These are phyloP conservation scores for Setomelanomma holmii DNA, from an alignment of 2,329 filamentous ascomycete species.

Conservation along the genomic window DNA sequence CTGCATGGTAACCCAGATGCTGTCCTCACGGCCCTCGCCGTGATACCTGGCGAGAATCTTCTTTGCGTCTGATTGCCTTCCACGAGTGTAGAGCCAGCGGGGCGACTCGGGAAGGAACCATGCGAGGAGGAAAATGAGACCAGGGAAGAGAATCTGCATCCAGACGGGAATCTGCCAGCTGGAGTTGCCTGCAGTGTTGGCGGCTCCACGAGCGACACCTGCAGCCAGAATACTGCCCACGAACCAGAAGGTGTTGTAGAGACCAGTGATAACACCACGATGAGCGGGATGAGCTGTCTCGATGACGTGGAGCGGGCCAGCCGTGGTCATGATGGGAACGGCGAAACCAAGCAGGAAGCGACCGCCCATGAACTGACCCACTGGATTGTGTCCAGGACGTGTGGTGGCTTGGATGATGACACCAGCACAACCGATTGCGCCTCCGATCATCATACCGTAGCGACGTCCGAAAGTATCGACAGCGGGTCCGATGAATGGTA, in stretches of 20 bases:
- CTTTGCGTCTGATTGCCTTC: constrained; percentile 60
- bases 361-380: constrained; percentile 62
- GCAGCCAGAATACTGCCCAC: constrained; percentile 45
- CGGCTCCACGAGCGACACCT: constrained; percentile 32
- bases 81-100: constrained; percentile 63
- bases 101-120: constrained; percentile 66
- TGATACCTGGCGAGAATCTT: constrained; percentile 64
- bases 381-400: constrained; percentile 46
- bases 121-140: constrained; percentile 54
- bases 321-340: constrained; percentile 62
- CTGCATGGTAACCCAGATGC: constrained; percentile 37
- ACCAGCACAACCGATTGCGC: constrained; percentile 57
- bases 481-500: constrained; percentile 56
- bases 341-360: constrained; percentile 67
- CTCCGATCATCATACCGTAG: constrained; percentile 61
- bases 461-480: constrained; percentile 53
- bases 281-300: constrained; percentile 67
- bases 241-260: constrained; percentile 56
- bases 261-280: constrained; percentile 56
- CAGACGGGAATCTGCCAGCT: constrained; percentile 34
- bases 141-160: constrained; percentile 36
- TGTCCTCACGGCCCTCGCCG: constrained; percentile 51
- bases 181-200: constrained; percentile 21
- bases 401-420: constrained; percentile 58
- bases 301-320: constrained; percentile 65